Conservation (phyloP, 2,329 filamentous ascomycete genomes). For the Colletotrichum tropicale region DNA sequence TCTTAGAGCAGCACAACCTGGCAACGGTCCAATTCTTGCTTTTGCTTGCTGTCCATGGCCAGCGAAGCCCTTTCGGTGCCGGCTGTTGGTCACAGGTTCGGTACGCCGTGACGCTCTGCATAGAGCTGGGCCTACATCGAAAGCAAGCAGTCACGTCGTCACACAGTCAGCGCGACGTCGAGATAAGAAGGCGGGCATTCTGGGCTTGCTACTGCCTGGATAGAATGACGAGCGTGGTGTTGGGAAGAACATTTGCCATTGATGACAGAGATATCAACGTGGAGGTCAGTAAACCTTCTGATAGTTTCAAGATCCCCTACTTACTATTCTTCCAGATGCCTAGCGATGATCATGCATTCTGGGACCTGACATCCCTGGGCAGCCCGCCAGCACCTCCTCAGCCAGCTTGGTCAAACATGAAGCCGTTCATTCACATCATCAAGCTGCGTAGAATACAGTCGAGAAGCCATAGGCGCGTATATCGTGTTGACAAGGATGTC, state of each 20-base stretch:
- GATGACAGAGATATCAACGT: conserved; percentile 36
- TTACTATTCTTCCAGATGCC: conserved; percentile 21
- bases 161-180: conserved; percentile 20
- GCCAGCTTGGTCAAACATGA: conserved; percentile 25
- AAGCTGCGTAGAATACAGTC: conserved; percentile 27
- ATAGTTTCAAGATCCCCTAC: background rate
- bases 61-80: conserved; percentile 36
- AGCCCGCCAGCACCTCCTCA: background rate
- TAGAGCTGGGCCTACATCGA: conserved; percentile 35
- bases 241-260: conserved; percentile 38
- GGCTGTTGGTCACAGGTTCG: conserved; percentile 37
- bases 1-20: conserved; percentile 35
- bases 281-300: conserved; percentile 13
- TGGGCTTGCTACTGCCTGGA: conserved; percentile 40
- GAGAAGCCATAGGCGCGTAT: conserved; percentile 23
- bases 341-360: conserved; percentile 24
- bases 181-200: conserved; percentile 34
- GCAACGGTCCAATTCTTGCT: conserved; percentile 35
- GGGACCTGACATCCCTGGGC: conserved; percentile 22
- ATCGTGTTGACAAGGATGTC: conserved; percentile 26
- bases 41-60: conserved; percentile 35
- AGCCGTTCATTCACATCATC: conserved; percentile 30
- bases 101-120: conserved; percentile 32
- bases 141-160: background rate
- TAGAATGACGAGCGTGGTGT: conserved; percentile 33